Evolutionary conservation across 176 grass and related monocot species (phyloP), one percentile per base, ranked within the genome.

Genomic region (Zizania latifolia): DNA sequence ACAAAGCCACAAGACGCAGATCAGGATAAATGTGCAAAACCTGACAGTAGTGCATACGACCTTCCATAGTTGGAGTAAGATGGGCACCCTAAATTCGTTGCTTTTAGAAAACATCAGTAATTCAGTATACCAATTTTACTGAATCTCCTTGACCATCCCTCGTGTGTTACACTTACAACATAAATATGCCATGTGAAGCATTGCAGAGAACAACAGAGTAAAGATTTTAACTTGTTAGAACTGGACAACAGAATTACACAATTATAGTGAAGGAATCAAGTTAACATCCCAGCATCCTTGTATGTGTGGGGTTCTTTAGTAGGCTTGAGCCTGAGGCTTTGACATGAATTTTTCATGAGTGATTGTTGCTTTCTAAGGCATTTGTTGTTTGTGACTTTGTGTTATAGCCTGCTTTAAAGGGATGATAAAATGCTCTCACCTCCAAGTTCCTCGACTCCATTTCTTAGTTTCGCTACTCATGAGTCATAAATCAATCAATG

Each of bases 101-200:
- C 59, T 68, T 68, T 50, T 33, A n/a, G 8, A 30, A 79, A 60
- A 79, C n/a, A n/a, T n/a, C n/a, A n/a, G n/a, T 22, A 79, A 77
- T n/a, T n/a, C 16, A 74, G 33, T 57, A 55, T 10, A 31, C 14
- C 1, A 2, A 6, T 57, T 40, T 72, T 74, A 62, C 31, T 74
- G 27, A 78, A 33, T 40, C 14, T 28, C 33, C 56, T 10, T n/a
- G 75, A 59, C 2, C 17, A 72, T 46, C 22, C 4, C 6, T 68
- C n/a, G 0, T 68, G 43, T 58, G 15, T 46, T 23, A 32, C 15
- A 58, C 4, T 46, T 23, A 32, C 15, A 58, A 21, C 38, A 23
- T 58, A 24, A 58, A 80, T 45, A 16, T 35, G 9, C n/a, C 8
- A 79, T 62, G 46, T 26, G 40, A 68, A 29, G 31, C 63, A 68